These are phyloP conservation scores for Penicillium italicum DNA, from an alignment of 2,329 filamentous ascomycete genomes.

Conservation along the genomic window DNA sequence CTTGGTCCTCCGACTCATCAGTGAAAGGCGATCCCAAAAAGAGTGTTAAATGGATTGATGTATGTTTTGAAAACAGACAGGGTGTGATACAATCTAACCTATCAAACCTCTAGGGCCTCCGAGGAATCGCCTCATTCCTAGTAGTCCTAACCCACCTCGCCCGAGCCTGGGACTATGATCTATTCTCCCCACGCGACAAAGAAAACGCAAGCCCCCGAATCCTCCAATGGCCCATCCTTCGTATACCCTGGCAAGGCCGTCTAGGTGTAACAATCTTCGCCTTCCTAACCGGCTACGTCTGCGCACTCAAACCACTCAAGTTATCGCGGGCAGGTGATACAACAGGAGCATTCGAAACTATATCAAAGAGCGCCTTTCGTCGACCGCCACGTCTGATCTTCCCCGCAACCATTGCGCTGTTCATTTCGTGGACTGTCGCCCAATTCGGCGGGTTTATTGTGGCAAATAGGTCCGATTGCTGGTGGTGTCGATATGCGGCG, in stretches of 20 bases:
- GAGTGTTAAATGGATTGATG: constrained; percentile 59
- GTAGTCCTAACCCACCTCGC: constrained; percentile 53
- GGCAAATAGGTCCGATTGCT: constrained; percentile 48
- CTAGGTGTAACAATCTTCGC: constrained; percentile 56
- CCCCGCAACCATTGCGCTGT: constrained; percentile 50
- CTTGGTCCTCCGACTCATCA: constrained; percentile 13
- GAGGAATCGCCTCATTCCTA: constrained; percentile 53
- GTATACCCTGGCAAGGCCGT: constrained; percentile 54
- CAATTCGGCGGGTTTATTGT: constrained; percentile 50
- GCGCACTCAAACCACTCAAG: constrained; percentile 53
- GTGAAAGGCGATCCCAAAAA: constrained; percentile 35
- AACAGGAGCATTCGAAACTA: constrained; percentile 44
- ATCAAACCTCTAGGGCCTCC: constrained; percentile 43
- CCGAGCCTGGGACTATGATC: constrained; percentile 51
- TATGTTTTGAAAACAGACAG: constrained; percentile 36
- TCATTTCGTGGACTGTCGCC: constrained; percentile 50
- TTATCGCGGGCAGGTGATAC: constrained; percentile 48
- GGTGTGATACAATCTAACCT: background rate
- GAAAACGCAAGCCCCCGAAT: constrained; percentile 44
- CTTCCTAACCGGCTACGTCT: constrained; percentile 56
- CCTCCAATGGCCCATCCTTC: constrained; percentile 52
- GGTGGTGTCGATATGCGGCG: constrained; percentile 52
- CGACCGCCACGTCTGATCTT: constrained; percentile 52
- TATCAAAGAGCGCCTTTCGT: constrained; percentile 54
- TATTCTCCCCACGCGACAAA: constrained; percentile 49